Evolutionary conservation across 805 yeast genomes (phyloP).

Genomic region (Lipomyces oligophaga): DNA sequence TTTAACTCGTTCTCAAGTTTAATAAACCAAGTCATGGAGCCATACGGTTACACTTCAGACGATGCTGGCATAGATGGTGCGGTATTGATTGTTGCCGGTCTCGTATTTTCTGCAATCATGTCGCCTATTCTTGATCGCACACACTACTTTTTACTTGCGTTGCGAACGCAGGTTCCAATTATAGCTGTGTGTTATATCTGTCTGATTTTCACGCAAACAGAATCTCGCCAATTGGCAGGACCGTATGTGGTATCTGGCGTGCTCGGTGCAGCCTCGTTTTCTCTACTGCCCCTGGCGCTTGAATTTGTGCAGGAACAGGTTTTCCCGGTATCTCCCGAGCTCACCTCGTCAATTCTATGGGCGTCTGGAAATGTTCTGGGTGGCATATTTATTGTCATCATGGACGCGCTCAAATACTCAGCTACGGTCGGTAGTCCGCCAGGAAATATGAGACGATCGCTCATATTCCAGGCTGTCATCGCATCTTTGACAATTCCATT

Average conservation of each 20-base stretch:
- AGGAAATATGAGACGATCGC: constrained; percentile 35
- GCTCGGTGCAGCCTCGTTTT: constrained; percentile 36
- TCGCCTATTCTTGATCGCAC: constrained; percentile 35
- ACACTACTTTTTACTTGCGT: constrained; percentile 30
- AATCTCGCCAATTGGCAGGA: constrained; percentile 32
- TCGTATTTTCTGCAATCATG: constrained; percentile 33
- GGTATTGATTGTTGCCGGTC: constrained; percentile 34
- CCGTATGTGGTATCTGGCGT: constrained; percentile 35
- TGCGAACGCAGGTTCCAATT: constrained; percentile 33
- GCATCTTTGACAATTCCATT: constrained; percentile 34
- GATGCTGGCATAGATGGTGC: constrained; percentile 39
- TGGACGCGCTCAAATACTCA: constrained; percentile 35
- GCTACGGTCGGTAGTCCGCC: constrained; percentile 35
- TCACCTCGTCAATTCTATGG: constrained; percentile 36
- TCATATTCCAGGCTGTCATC: constrained; percentile 37
- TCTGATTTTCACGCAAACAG: constrained; percentile 35
- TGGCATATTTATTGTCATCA: constrained; percentile 36
- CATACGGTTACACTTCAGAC: constrained; percentile 37
- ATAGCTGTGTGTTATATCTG: constrained; percentile 35
- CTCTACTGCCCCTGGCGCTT: constrained; percentile 35
- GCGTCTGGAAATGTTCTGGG: constrained; percentile 37
- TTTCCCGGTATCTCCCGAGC: constrained; percentile 37
- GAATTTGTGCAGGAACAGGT: constrained; percentile 38
- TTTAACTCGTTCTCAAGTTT: constrained; percentile 37
- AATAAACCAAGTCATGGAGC: constrained; percentile 36